A percentile compares a stretch with the other conserved stretches of the same genome.
Evolutionary conservation across 805 yeast genomes (phyloP).

Genomic region (Teunomyces stri): DNA sequence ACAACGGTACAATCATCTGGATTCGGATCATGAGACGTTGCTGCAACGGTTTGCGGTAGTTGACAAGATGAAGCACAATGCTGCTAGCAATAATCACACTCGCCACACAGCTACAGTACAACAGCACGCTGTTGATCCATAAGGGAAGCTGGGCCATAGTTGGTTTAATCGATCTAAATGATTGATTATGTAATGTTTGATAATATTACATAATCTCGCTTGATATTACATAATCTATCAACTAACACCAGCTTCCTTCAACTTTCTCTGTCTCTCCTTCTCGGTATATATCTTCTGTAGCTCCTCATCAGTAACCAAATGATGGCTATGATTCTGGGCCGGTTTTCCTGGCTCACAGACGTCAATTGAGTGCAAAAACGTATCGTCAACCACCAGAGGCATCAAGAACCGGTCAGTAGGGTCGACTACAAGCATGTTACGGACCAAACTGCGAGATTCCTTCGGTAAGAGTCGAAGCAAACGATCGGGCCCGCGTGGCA

Average conservation of each 20-base stretch:
- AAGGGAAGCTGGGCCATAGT: slow-evolving; percentile 13
- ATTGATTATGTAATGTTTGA: neutral
- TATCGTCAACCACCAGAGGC: slow-evolving; percentile 52
- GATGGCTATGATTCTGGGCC: slow-evolving; percentile 54
- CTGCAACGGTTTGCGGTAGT: slow-evolving; percentile 85
- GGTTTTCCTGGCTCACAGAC: slow-evolving; percentile 1
- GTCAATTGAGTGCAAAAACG: slow-evolving; percentile 54
- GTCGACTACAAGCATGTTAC: slow-evolving; percentile 61
- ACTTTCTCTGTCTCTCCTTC: slow-evolving; percentile 17
- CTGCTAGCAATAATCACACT: slow-evolving; percentile 20
- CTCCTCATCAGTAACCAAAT: slow-evolving; percentile 66
- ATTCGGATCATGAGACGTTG: slow-evolving; percentile 85
- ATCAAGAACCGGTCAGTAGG: slow-evolving; percentile 58
- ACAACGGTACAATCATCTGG: slow-evolving; percentile 76
- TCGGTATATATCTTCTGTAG: slow-evolving; percentile 37
- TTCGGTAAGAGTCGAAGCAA: slow-evolving; percentile 63
- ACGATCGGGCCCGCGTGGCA: slow-evolving; percentile 8
- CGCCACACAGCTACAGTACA: slow-evolving; percentile 22
- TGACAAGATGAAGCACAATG: slow-evolving; percentile 39
- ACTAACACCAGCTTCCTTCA: slow-evolving; percentile 10
- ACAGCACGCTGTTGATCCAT: slow-evolving; percentile 18
- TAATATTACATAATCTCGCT: neutral
- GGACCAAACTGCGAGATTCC: slow-evolving; percentile 59
- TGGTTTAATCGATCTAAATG: neutral
- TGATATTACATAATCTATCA: too few relatives aligned